Percentiles rank a stretch among this genome's conserved stretches.
Conservation (phyloP, 2,329 filamentous ascomycete species). For the Diaporthe caulivora region DNA sequence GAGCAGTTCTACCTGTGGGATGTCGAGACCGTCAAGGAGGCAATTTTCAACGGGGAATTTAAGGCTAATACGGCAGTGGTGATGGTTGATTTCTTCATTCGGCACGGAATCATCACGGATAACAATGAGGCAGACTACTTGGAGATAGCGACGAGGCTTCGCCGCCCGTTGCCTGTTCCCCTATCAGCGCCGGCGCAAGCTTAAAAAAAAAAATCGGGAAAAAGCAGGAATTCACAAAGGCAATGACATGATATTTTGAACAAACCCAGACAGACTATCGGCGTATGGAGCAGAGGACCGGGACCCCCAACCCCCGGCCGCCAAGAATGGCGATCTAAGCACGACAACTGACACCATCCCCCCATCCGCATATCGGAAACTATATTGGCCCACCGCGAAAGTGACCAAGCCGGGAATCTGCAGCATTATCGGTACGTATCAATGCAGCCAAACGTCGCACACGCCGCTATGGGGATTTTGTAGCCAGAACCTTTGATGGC, state of each 20-base stretch:
- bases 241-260: background rate
- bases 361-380: constrained; percentile 25
- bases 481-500: background rate
- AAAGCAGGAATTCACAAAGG: background rate
- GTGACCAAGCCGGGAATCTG: background rate
- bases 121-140: constrained; percentile 81
- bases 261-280: background rate
- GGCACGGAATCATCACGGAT: constrained; percentile 79
- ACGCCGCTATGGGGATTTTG: background rate
- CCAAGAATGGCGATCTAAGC: constrained; percentile 24
- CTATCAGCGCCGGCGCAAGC: constrained; percentile 21
- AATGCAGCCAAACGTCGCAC: background rate
- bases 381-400: constrained; percentile 9
- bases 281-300: background rate
- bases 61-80: constrained; percentile 87
- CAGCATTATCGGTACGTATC: constrained; percentile 2
- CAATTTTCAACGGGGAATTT: constrained; percentile 77
- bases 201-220: background rate
- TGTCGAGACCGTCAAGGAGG: constrained; percentile 68
- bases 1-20: constrained; percentile 78
- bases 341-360: constrained; percentile 32
- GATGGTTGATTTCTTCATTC: constrained; percentile 84
- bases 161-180: constrained; percentile 58
- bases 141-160: constrained; percentile 69
- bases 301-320: constrained; percentile 1